Conservation (phyloP, 2,329 filamentous ascomycete species). For the Trichoderma hamatum region DNA sequence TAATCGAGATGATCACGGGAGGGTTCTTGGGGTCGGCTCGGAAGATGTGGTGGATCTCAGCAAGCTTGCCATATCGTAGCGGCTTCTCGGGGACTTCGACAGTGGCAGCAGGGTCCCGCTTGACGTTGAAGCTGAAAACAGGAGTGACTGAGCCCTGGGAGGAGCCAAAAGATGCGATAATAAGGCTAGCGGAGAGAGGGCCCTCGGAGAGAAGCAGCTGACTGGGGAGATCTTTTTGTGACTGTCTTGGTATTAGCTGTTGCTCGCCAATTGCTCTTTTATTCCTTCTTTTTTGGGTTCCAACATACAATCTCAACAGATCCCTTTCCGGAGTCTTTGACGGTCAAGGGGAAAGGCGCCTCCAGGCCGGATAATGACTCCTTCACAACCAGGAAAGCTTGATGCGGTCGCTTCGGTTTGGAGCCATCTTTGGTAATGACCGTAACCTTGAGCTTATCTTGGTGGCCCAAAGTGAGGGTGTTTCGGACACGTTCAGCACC, state of each 20-base stretch:
- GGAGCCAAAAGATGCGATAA: constrained; percentile 84
- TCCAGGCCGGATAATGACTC: constrained; percentile 80
- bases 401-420: constrained; percentile 83
- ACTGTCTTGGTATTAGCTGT: constrained; percentile 54
- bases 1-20: constrained; percentile 74
- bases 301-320: constrained; percentile 77
- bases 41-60: constrained; percentile 92
- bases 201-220: constrained; percentile 72
- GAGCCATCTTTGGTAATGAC: constrained; percentile 80
- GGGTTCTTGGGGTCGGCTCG: constrained; percentile 77
- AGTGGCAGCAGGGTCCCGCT: constrained; percentile 63
- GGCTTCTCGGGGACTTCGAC: constrained; percentile 65
- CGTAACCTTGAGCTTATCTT: constrained; percentile 78
- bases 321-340: constrained; percentile 88
- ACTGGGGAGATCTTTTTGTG: constrained; percentile 83
- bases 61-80: constrained; percentile 79
- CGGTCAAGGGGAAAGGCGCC: constrained; percentile 78
- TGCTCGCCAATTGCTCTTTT: neutral
- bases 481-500: constrained; percentile 63
- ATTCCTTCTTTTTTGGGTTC: too few relatives aligned
- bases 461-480: constrained; percentile 64
- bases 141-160: constrained; percentile 67
- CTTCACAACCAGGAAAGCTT: constrained; percentile 84
- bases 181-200: constrained; percentile 76
- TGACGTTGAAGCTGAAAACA: constrained; percentile 73